Evolutionary conservation across 768 basidiomycete genomes (phyloP).

Genomic region (Nidularia sp.): DNA sequence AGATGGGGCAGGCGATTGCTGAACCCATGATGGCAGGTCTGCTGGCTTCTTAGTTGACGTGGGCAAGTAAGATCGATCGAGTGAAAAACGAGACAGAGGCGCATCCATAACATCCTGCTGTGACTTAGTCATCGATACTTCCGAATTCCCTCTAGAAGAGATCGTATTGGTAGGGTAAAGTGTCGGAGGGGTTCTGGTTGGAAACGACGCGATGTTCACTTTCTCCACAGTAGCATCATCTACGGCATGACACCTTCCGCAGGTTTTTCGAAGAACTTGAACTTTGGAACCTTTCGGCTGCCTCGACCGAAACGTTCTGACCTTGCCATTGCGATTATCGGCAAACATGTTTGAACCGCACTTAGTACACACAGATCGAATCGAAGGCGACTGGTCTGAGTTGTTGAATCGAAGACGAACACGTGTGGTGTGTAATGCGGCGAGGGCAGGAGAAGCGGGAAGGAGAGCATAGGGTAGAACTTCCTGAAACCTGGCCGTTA

Average conservation of each 20-base stretch:
- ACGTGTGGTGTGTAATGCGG: conserved; percentile 51
- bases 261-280: conserved; percentile 20
- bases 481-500: conserved; percentile 41
- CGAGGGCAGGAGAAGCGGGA: conserved; percentile 49
- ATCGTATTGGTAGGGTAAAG: neutral
- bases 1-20: too few species aligned
- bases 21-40: too few species aligned
- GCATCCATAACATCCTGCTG: too few species aligned
- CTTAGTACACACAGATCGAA: conserved; percentile 34
- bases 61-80: too few species aligned
- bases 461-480: conserved; percentile 46
- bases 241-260: conserved; percentile 23
- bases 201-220: conserved; percentile 10
- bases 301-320: neutral
- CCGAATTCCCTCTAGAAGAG: too few species aligned
- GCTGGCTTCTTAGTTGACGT: too few species aligned
- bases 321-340: conserved; percentile 15
- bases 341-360: conserved; percentile 50
- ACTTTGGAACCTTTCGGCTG: neutral
- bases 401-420: neutral
- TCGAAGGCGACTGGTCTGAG: conserved; percentile 16
- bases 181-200: neutral
- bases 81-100: too few species aligned
- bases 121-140: too few species aligned
- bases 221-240: conserved; percentile 13